Percentiles rank a stretch among this genome's conserved stretches.
phyloP scores from a whole-genome alignment of 2,329 filamentous ascomycete genomes.

The Pseudophaeomoniella oleicola region DNA sequence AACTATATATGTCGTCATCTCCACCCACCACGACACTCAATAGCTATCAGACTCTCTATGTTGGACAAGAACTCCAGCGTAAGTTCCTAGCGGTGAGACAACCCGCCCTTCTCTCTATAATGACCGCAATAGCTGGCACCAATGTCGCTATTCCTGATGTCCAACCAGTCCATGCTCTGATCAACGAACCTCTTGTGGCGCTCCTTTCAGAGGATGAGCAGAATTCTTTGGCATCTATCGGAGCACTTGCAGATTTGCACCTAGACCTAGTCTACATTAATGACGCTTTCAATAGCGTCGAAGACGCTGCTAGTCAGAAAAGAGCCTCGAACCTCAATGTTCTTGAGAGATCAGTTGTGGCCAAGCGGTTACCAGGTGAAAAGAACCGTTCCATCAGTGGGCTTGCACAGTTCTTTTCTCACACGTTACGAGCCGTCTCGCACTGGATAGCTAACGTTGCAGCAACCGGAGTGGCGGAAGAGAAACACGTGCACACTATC shows the following conservation, averaged over 20 bases:
- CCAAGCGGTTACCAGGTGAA: not conserved
- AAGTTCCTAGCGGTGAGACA: not conserved
- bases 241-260: conserved; percentile 3
- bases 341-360: not conserved
- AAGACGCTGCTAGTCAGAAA: not conserved
- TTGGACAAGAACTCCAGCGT: not conserved
- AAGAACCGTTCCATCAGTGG: not conserved
- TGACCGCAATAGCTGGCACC: not conserved
- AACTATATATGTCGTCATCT: no score
- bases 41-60: not conserved
- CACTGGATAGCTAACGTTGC: not conserved
- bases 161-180: conserved; percentile 23
- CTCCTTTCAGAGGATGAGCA: conserved; percentile 24
- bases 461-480: not conserved
- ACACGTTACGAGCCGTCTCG: not conserved
- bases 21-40: not conserved
- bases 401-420: not conserved
- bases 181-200: conserved; percentile 22
- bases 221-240: conserved; percentile 4
- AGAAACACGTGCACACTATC: not conserved
- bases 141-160: no score
- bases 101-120: not conserved
- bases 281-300: not conserved
- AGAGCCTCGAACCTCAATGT: not conserved
- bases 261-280: not conserved